Base-by-base conservation (phyloP, 192 early-diverging fungal genomes). In the Linnemannia exigua region DNA sequence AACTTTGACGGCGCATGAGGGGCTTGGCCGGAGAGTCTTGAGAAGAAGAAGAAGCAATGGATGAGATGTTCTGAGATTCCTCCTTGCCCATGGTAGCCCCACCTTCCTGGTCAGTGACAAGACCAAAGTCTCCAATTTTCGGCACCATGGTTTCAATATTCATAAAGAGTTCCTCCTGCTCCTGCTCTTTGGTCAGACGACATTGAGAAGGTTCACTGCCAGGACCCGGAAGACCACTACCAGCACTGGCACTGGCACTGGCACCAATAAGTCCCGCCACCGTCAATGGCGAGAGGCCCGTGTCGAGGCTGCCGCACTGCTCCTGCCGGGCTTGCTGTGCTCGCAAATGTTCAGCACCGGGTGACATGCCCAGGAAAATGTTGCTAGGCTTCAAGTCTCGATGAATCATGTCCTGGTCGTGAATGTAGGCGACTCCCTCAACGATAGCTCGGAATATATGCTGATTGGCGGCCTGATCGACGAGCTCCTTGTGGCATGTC, bases 81-180 rank as follows among this genome's bases (percentile, higher is more conserved):
- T 76, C 61, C 14, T 33, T 74, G n/a, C 80, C 79, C 36, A 70
- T 51, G 22, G 75, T 46, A 0, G 75, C 68, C 17, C 89, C 84
- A 17, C 85, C 82, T 3, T 92, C 81, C 50, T 92, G 84, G 51
- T 90, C 87, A 12, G 96, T 96, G 1, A 96, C 98, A 70, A 99
- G 88, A 3, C 99, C 99, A 91, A 99, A 99, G 81, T 99, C 99
- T 6, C 99, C 99, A 87, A 99, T 96, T 70, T 98, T 99, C 5
- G 91, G 89, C 4, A 92, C 81, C 81, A 90, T 87, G 7, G 70
- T 73, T 41, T 89, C 94, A 88, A 76, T 86, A 61, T 86, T 86
- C 75, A 74, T 36, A 63, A 86, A 86, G 1, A 74, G 35, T 0
- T 93, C 94, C 20, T 89, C 84, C 35, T 84, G 86, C 6, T 79